These are phyloP conservation scores for Suillus discolor DNA, from an alignment of 768 basidiomycete species.

Conservation along the genomic window DNA sequence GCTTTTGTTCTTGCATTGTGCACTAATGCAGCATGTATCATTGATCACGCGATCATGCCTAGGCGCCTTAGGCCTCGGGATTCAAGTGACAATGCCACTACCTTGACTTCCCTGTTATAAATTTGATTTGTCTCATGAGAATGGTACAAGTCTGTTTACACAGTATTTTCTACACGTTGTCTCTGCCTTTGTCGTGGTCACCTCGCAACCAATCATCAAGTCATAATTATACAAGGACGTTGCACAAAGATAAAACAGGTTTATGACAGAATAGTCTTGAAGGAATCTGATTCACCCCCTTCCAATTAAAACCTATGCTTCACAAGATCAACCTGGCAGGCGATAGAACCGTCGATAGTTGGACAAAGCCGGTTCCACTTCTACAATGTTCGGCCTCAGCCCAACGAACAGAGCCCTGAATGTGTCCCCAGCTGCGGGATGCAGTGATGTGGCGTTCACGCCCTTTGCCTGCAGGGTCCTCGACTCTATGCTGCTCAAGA, in stretches of 20 bases:
- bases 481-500: slow-evolving; percentile 2
- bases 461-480: slow-evolving; percentile 5
- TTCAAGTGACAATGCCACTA: too few relatives aligned
- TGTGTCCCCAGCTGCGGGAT: neutral
- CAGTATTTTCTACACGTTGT: neutral
- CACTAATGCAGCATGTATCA: too few relatives aligned
- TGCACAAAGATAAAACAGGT: neutral
- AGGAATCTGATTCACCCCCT: neutral
- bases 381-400: neutral
- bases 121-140: too few relatives aligned
- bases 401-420: slow-evolving; percentile 11
- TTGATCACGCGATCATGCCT: too few relatives aligned
- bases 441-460: slow-evolving; percentile 2
- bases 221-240: neutral
- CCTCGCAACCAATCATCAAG: neutral
- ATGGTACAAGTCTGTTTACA: too few relatives aligned
- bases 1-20: too few relatives aligned
- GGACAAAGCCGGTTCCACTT: neutral
- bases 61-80: too few relatives aligned
- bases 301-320: neutral
- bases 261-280: neutral
- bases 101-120: too few relatives aligned
- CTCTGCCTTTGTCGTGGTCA: neutral
- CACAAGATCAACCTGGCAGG: slow-evolving; percentile 10
- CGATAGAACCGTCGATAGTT: slow-evolving; percentile 3